Base-by-base conservation (phyloP, 2,329 filamentous ascomycete species). In the Pseudocercospora pini-densiflorae region DNA sequence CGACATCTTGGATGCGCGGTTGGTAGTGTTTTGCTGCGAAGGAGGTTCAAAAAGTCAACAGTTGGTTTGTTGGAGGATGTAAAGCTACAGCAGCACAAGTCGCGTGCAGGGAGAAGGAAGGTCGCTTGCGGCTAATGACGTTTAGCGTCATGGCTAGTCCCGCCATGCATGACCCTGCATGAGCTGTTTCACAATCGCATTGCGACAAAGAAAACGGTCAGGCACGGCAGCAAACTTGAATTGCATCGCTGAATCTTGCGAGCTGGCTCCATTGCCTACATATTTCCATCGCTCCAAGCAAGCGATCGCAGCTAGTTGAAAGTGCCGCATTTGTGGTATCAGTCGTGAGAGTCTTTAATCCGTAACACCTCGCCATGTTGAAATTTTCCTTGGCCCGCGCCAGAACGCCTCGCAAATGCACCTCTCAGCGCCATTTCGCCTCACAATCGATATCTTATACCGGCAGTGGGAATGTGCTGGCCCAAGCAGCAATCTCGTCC, bases 401-500 rank as follows among this genome's bases (percentile, higher is more conserved):
- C 58, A 66, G 55, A 63, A 66, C 64, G 64, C 64, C 64, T 45
- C 53, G 27, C 54, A 47, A 51, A 66, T 63, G 55, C 55, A 63
- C 61, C 14, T 59, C 33, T 59, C 33, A 62, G 31, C 49, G 21
- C 49, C 61, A 47, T 27, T 19, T 24, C 49, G 61, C 61, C 27
- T 45, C 31, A 43, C 31, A 16, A 55, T 55, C 53, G 29, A 45
- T n/a, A 16, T 54, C 43, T 61, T 85, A 87, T 71, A 96, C 90
- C 68, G 95, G 95, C 69, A 99, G 91, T 77, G 95, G 95, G 91
- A 97, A 99, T 73, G 87, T 88, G 79, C 86, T 87, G 78, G 92
- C 92, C 94, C 94, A 99, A 58, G 83, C 83, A 55, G 92, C 86
- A 79, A 99, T 93, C 87, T 98, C 94, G 85, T 93, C 91, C 85